Conservation (phyloP, 1,284 basidiomycete genomes). For the Pascua guehoae region DNA sequence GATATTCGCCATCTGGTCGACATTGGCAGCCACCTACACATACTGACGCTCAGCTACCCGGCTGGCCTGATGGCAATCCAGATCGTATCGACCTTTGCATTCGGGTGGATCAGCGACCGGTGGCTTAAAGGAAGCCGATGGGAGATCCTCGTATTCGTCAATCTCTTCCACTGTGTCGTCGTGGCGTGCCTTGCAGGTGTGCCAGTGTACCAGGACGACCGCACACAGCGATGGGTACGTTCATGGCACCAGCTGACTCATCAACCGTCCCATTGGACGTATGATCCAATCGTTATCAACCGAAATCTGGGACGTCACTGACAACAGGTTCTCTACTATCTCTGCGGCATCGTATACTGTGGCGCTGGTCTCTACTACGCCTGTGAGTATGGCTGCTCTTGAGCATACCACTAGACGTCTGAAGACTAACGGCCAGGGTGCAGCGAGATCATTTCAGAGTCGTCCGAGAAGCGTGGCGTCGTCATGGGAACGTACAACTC, state of each 20-base stretch:
- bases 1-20: too few species aligned
- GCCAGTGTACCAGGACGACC: too few species aligned
- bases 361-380: background rate
- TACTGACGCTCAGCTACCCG: conserved; percentile 18
- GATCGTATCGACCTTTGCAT: conserved; percentile 26
- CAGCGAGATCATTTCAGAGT: too few species aligned
- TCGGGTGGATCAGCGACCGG: background rate
- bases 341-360: background rate
- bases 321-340: background rate
- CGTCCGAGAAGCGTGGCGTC: conserved; percentile 22
- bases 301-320: too few species aligned
- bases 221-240: too few species aligned
- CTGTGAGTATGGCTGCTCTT: background rate
- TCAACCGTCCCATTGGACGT: too few species aligned
- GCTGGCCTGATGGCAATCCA: conserved; percentile 29
- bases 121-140: background rate
- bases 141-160: background rate
- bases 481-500: conserved; percentile 27
- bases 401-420: background rate
- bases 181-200: too few species aligned
- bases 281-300: too few species aligned
- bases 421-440: too few species aligned
- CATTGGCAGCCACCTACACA: too few species aligned
- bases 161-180: background rate
- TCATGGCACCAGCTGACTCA: too few species aligned